These are phyloP conservation scores for Mycena olivaceomarginata DNA, from an alignment of 768 basidiomycete genomes.

Conservation along the genomic window DNA sequence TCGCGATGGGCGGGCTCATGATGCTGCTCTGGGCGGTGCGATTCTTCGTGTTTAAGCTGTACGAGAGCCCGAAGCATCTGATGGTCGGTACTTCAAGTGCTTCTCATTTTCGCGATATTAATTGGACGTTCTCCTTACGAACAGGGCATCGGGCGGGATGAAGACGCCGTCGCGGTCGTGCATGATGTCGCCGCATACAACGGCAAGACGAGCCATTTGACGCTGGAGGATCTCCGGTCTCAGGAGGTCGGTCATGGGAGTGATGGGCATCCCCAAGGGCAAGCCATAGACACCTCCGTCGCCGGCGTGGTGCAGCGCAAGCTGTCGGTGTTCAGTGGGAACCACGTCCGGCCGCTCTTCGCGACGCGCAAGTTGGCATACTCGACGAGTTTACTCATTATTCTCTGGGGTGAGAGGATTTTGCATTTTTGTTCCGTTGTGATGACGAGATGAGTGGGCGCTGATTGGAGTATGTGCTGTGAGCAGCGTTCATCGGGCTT, in stretches of 20 bases:
- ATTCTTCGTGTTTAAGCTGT: constrained; percentile 70
- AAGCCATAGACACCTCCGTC: constrained; percentile 38
- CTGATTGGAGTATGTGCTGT: too few relatives aligned
- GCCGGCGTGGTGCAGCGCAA: constrained; percentile 57
- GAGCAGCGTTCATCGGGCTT: constrained; percentile 81
- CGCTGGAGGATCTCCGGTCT: constrained; percentile 63
- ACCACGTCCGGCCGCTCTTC: constrained; percentile 78
- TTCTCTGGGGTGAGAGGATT: constrained; percentile 63
- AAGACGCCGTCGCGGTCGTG: constrained; percentile 68
- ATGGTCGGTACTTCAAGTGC: constrained; percentile 44
- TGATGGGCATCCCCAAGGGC: not conserved
- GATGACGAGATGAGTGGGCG: too few relatives aligned
- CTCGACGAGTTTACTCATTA: constrained; percentile 79
- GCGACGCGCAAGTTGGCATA: constrained; percentile 77
- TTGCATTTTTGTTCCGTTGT: not conserved
- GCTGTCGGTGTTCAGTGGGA: constrained; percentile 56
- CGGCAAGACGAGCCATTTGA: constrained; percentile 62
- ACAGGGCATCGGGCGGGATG: constrained; percentile 68
- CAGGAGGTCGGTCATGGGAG: constrained; percentile 41
- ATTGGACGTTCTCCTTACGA: too few relatives aligned
- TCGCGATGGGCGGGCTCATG: constrained; percentile 71
- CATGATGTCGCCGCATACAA: constrained; percentile 72
- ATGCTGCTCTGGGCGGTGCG: constrained; percentile 72
- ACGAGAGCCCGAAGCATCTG: constrained; percentile 77
- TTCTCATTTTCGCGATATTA: too few relatives aligned